Evolutionary conservation across 108 stramenopile species (phyloP).

Genomic region (Fragilariopsis cylindrus): DNA sequence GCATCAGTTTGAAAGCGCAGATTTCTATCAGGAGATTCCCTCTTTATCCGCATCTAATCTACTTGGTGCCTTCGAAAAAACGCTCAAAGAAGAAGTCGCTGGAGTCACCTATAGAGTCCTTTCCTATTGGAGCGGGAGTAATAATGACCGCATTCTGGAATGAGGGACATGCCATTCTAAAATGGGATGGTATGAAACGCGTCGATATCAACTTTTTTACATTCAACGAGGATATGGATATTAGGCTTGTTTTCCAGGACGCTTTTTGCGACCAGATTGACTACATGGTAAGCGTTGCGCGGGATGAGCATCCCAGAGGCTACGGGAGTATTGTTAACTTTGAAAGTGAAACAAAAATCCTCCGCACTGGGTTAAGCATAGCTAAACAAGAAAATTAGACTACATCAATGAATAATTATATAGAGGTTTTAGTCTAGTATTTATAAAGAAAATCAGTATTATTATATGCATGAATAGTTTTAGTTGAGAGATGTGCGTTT

Average conservation of each 20-base stretch:
- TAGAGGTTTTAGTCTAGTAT: no score
- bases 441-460: no score
- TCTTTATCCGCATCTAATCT: background rate
- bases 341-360: constrained; percentile 32
- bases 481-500: no score
- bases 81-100: background rate
- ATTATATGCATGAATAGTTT: no score
- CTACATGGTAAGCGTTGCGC: constrained; percentile 34
- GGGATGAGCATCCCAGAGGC: constrained; percentile 68
- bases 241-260: constrained; percentile 14
- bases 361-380: background rate
- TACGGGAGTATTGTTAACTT: constrained; percentile 50
- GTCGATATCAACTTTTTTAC: constrained; percentile 52
- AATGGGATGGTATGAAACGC: constrained; percentile 46
- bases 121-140: constrained; percentile 18
- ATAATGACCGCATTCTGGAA: constrained; percentile 21
- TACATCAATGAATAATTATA: no score
- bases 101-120: background rate
- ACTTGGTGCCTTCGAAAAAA: background rate
- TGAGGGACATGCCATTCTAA: constrained; percentile 29
- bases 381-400: no score
- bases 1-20: constrained; percentile 11
- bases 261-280: constrained; percentile 25
- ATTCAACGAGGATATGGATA: background rate
- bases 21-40: constrained; percentile 8